Evolutionary conservation across 768 basidiomycete species (phyloP).

Genomic region (Trametes elegans): DNA sequence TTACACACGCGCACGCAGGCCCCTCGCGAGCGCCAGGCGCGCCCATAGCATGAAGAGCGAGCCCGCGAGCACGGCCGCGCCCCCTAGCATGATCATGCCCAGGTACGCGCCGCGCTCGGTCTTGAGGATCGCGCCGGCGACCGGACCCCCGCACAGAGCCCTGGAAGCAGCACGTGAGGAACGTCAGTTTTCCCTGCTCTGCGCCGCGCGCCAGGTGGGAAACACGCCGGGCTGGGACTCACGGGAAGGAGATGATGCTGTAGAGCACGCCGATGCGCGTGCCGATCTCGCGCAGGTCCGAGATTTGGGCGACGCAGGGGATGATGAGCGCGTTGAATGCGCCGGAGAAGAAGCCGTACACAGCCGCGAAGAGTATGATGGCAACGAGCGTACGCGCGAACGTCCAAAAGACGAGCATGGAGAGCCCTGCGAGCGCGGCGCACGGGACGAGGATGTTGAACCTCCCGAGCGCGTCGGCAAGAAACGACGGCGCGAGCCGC

Average conservation of each 20-base stretch:
- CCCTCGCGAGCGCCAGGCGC: slow-evolving; percentile 11
- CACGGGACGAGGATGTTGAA: slow-evolving; percentile 67
- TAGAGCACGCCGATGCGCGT: slow-evolving; percentile 64
- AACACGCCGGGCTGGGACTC: no score
- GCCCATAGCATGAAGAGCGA: slow-evolving; percentile 55
- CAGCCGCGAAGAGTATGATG: slow-evolving; percentile 49
- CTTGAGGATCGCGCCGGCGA: slow-evolving; percentile 56
- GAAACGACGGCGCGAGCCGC: slow-evolving; percentile 58
- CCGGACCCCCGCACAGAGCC: slow-evolving; percentile 61
- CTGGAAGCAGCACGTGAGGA: slow-evolving; percentile 31
- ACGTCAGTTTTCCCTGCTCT: background rate
- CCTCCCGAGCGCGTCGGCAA: slow-evolving; percentile 63
- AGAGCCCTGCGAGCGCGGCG: slow-evolving; percentile 61
- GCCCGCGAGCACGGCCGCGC: slow-evolving; percentile 55
- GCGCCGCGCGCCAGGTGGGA: background rate
- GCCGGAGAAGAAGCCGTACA: slow-evolving; percentile 66
- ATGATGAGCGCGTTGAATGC: slow-evolving; percentile 67
- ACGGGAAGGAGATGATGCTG: slow-evolving; percentile 67
- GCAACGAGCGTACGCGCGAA: slow-evolving; percentile 39
- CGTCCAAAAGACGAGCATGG: slow-evolving; percentile 58
- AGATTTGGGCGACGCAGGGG: slow-evolving; percentile 67
- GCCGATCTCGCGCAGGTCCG: slow-evolving; percentile 56
- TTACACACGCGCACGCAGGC: slow-evolving; percentile 4
- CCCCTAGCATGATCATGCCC: slow-evolving; percentile 58
- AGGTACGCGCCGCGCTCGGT: slow-evolving; percentile 43